Conservation (phyloP, 2,329 filamentous ascomycete species). For the Aspergillus vadensis region DNA sequence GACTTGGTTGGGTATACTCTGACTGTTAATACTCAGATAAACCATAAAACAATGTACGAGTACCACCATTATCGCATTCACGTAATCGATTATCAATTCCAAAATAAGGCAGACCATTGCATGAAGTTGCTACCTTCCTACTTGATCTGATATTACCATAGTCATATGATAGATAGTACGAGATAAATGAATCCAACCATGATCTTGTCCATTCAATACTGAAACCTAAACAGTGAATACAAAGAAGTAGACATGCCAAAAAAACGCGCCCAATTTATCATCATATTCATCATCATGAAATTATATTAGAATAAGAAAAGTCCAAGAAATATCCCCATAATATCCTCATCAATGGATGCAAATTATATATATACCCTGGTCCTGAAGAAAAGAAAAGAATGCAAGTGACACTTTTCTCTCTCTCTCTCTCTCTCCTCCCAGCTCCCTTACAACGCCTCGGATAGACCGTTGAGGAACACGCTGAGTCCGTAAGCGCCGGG, state of each 20-base stretch:
- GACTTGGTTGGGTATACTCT: background rate
- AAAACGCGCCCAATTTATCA: constrained; percentile 9
- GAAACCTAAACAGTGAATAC: background rate
- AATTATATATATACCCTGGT: constrained; percentile 31
- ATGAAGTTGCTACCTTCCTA: too few relatives aligned
- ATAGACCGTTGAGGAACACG: constrained; percentile 78
- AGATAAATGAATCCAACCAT: too few relatives aligned
- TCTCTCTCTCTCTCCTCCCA: too few relatives aligned
- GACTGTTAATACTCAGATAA: background rate
- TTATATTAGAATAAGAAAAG: background rate
- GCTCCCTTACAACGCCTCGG: constrained; percentile 49
- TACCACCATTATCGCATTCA: background rate
- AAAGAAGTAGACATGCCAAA: background rate
- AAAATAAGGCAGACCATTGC: too few relatives aligned
- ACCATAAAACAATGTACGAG: background rate
- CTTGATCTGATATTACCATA: too few relatives aligned
- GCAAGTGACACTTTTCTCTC: background rate
- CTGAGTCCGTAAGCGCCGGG: constrained; percentile 78
- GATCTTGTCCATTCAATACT: too few relatives aligned
- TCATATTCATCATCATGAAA: constrained; percentile 9
- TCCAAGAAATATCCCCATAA: background rate
- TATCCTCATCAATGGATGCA: constrained; percentile 8
- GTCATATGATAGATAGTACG: too few relatives aligned
- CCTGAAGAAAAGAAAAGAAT: constrained; percentile 5
- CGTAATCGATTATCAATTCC: too few relatives aligned